Evolutionary conservation across 2,329 filamentous ascomycete genomes (phyloP).

Genomic region (Aureobasidium namibiae): DNA sequence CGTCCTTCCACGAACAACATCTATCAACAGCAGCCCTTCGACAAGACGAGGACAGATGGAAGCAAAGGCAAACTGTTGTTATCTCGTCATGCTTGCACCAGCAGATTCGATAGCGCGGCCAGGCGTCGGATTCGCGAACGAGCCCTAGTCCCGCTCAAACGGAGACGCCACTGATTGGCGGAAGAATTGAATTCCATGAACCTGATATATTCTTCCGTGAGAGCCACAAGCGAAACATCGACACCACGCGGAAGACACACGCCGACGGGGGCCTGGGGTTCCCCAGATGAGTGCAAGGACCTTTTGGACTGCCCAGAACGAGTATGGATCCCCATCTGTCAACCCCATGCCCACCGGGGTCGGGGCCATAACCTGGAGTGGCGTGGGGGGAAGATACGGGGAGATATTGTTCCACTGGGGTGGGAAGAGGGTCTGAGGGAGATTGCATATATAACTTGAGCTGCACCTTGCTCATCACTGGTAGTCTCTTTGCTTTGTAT

Average conservation of each 20-base stretch:
- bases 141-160: neutral
- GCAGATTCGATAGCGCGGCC: neutral
- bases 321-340: neutral
- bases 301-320: neutral
- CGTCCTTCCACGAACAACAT: neutral
- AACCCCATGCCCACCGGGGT: neutral
- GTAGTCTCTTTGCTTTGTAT: neutral
- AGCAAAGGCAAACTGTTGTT: neutral
- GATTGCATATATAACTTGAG: neutral
- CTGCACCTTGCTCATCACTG: neutral
- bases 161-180: neutral
- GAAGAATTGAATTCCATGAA: neutral
- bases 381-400: conserved; percentile 6
- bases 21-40: neutral
- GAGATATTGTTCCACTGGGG: conserved; percentile 3
- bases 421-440: neutral
- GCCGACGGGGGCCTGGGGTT: neutral
- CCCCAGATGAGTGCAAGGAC: neutral
- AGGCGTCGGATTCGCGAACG: neutral
- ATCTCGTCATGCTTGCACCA: neutral
- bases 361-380: neutral
- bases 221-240: neutral
- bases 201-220: neutral
- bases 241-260: neutral
- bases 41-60: neutral